A percentile compares a stretch with the other conserved stretches of the same genome.
Conservation (phyloP, 257 asterid species). For the Leptodermis oblonga region DNA sequence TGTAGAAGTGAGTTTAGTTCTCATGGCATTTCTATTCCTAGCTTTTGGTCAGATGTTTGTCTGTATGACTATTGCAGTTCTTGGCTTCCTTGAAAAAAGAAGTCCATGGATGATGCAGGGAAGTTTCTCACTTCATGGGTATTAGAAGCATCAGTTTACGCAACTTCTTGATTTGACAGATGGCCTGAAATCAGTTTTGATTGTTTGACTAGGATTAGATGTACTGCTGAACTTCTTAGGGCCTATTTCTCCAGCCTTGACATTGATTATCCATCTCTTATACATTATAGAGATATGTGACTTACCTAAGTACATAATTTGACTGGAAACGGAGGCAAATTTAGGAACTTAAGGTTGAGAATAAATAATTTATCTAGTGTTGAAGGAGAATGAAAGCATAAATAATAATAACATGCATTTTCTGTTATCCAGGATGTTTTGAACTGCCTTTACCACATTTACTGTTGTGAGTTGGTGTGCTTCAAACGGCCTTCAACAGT, state of each 20-base stretch:
- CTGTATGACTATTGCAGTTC: neutral
- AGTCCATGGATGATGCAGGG: neutral
- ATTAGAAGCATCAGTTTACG: constrained; percentile 3
- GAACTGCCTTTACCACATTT: neutral
- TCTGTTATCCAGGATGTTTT: neutral
- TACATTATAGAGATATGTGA: neutral
- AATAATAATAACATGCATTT: too few species aligned
- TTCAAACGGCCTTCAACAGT: neutral
- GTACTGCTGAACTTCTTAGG: neutral
- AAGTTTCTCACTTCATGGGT: neutral
- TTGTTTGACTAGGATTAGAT: constrained; percentile 3
- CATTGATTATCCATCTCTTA: constrained; percentile 5
- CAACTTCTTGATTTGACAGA: constrained; percentile 3
- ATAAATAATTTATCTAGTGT: neutral
- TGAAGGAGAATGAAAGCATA: neutral
- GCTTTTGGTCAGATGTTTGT: neutral
- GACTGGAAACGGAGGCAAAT: neutral
- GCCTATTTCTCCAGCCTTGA: neutral
- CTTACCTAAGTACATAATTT: neutral
- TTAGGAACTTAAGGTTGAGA: neutral
- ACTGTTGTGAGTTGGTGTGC: neutral
- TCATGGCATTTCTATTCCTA: neutral
- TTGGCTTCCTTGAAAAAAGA: neutral
- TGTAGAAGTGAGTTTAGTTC: neutral
- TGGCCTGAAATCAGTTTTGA: neutral